A percentile compares a stretch with the other conserved stretches of the same genome.
These are phyloP conservation scores for Termitomyces bulborhizus DNA, from an alignment of 768 basidiomycete species.

Conservation along the genomic window DNA sequence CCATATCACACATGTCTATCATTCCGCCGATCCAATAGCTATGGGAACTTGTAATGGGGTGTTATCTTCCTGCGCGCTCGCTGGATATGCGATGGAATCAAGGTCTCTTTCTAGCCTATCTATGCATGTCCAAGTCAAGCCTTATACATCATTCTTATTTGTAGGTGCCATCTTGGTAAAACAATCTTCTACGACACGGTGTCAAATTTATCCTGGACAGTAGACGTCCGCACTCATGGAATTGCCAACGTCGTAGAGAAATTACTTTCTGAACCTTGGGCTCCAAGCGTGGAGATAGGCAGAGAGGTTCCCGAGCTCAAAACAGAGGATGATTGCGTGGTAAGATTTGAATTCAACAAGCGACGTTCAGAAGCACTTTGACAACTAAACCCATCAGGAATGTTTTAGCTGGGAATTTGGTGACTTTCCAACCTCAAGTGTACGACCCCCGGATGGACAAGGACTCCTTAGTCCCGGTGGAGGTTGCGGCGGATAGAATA, in stretches of 20 bases:
- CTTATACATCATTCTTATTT: background rate
- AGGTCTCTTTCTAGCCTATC: conserved; percentile 31
- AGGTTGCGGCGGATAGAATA: conserved; percentile 3
- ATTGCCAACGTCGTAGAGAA: conserved; percentile 77
- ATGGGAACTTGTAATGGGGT: conserved; percentile 85
- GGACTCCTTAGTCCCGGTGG: background rate
- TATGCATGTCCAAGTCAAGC: background rate
- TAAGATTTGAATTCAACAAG: conserved; percentile 25
- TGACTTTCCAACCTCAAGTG: conserved; percentile 19
- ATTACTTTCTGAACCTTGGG: conserved; percentile 68
- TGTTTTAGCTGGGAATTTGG: conserved; percentile 72
- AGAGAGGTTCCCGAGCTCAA: conserved; percentile 55
- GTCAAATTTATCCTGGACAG: conserved; percentile 76
- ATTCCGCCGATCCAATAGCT: conserved; percentile 92
- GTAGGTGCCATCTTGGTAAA: conserved; percentile 79
- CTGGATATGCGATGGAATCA: conserved; percentile 87
- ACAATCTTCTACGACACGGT: conserved; percentile 92
- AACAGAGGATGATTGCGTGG: conserved; percentile 65
- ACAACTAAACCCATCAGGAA: conserved; percentile 33
- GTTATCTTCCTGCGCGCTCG: conserved; percentile 74
- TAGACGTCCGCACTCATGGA: conserved; percentile 74
- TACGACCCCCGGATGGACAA: background rate
- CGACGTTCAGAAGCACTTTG: background rate
- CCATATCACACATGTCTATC: conserved; percentile 87
- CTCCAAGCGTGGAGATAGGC: conserved; percentile 49